Evolutionary conservation across 495 filamentous ascomycete genomes (phyloP), one percentile per base, ranked within the genome.

Genomic region (Chaetomium tenue): DNA sequence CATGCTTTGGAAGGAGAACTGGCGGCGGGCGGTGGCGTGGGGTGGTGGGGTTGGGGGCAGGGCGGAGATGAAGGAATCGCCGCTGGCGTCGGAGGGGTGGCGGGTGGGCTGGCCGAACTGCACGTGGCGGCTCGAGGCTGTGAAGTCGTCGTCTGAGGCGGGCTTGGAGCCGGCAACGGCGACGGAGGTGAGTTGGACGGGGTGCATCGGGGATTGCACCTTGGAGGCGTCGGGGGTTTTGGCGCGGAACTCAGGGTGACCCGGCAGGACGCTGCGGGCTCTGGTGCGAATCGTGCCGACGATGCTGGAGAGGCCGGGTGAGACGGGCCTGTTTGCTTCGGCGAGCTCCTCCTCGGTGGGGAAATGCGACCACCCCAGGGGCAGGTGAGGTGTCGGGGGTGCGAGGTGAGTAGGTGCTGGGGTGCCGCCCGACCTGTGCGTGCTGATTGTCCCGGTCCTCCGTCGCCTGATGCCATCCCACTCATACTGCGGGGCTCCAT

Each of bases 401-500:
- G 73, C 74, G 57, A 74, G 77, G 37, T 70, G 72, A 37, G 75
- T 74, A 9, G 75, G 74, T 51, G 68, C 73, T 25, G 71, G 74
- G 58, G 71, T 28, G 74, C 74, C 60, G 72, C 74, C 60, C 72
- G 74, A 68, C 53, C 73, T 54, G 51, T 42, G 25, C 8, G 53
- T 64, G 63, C 58, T 65, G 37, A 65, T 50, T 12, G 66, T 77
- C 63, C 67, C 76, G 58, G 94, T 98, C 71, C 86, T 89, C 58
- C 94, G 86, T 63, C 94, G 82, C 68, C 92, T 84, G 61, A 98
- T 80, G 23, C 94, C 94, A 79, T 98, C 94, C 91, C 92, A 98
- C 77, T 98, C 92, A 58, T 91, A 86, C 37, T 87, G 61, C 16
- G 66, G 72, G 26, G 59, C 63, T 4, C 80, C 78, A 62, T 91